A percentile compares a stretch with the other conserved stretches of the same genome.
These are phyloP conservation scores for Begonia masoniana DNA, from an alignment of 306 rosid species.

Conservation along the genomic window DNA sequence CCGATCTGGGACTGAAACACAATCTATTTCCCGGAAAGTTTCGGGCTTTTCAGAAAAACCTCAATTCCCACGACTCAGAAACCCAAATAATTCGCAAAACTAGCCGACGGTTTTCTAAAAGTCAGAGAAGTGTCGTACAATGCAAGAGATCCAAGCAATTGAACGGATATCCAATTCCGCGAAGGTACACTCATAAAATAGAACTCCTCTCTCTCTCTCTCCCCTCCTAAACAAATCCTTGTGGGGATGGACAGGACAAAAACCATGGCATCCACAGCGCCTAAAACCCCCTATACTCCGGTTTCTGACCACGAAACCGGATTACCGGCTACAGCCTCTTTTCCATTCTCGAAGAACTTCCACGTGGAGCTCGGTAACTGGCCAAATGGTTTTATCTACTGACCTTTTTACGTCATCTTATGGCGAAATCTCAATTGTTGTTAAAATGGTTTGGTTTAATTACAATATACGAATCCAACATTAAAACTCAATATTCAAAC, in stretches of 20 bases:
- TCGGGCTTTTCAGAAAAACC: not conserved
- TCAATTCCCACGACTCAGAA: not conserved
- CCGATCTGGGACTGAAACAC: not conserved
- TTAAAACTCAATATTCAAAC: too few species aligned
- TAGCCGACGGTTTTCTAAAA: not conserved
- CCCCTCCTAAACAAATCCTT: not conserved
- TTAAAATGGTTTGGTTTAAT: too few species aligned
- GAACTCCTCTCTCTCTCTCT: not conserved
- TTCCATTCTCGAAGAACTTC: too few species aligned
- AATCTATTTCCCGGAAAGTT: not conserved
- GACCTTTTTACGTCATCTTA: too few species aligned
- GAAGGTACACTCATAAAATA: not conserved
- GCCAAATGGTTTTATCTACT: too few species aligned
- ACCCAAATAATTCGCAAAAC: not conserved
- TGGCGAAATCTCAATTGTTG: too few species aligned
- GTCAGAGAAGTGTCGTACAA: not conserved
- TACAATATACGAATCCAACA: too few species aligned
- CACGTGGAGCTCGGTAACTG: too few species aligned
- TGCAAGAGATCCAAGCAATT: not conserved
- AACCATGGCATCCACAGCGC: not conserved
- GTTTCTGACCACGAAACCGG: constrained; percentile 4
- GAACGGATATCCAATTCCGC: constrained; percentile 1
- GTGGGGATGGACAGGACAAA: not conserved
- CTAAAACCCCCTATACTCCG: not conserved
- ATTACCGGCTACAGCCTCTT: not conserved